Evolutionary conservation across 164 flowering plant genomes (phyloP).

Genomic region (Euptelea pleiosperma): DNA sequence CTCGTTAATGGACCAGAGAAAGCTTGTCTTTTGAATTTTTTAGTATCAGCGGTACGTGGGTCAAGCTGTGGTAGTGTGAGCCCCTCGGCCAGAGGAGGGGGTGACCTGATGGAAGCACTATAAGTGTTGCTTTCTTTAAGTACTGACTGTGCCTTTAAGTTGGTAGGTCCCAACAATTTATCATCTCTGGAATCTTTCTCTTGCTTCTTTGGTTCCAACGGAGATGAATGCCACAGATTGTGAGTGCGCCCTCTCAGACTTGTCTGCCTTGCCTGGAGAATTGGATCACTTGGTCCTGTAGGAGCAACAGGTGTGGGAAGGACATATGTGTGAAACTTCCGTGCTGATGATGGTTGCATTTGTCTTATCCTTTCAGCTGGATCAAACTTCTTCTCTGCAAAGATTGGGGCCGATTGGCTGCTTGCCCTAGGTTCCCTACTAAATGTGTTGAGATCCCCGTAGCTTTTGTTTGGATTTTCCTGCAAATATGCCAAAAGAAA

Average conservation of each 20-base stretch:
- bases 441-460: conserved; percentile 27
- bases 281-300: conserved; percentile 28
- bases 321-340: conserved; percentile 66
- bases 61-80: conserved; percentile 29
- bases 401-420: conserved; percentile 86
- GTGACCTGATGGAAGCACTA: conserved; percentile 28
- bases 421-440: conserved; percentile 31
- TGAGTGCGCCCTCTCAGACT: too few species aligned
- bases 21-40: conserved; percentile 60
- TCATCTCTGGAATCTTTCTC: conserved; percentile 35
- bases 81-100: conserved; percentile 55
- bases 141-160: conserved; percentile 37
- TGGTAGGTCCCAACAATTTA: conserved; percentile 28
- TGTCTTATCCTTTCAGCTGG: conserved; percentile 39
- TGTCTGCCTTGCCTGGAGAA: conserved; percentile 24
- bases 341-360: conserved; percentile 38
- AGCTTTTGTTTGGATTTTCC: conserved; percentile 43
- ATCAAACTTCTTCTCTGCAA: conserved; percentile 50
- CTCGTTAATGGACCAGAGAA: conserved; percentile 75
- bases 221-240: conserved; percentile 59
- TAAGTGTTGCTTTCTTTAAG: conserved; percentile 67
- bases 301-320: conserved; percentile 70
- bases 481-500: conserved; percentile 31
- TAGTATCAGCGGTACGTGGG: conserved; percentile 29
- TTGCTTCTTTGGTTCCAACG: conserved; percentile 46